Percentiles rank a stretch among this genome's conserved stretches.
These are phyloP conservation scores for Didymella exigua DNA, from an alignment of 2,329 filamentous ascomycete genomes.

Conservation along the genomic window DNA sequence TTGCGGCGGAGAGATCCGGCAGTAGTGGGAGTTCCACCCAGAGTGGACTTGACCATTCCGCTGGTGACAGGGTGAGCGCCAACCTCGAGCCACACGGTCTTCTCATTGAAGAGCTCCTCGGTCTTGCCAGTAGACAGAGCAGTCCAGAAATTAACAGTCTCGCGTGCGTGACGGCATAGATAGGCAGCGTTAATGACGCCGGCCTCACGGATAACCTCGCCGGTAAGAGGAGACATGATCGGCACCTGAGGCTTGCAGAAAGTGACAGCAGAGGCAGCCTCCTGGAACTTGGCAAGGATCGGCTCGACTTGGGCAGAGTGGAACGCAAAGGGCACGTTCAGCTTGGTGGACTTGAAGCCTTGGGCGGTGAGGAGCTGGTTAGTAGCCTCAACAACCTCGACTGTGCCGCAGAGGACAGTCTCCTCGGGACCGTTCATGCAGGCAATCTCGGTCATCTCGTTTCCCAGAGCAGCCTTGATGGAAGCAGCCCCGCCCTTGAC, in stretches of 20 bases:
- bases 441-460: constrained; percentile 61
- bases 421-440: constrained; percentile 79
- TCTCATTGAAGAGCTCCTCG: constrained; percentile 65
- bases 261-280: constrained; percentile 58
- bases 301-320: constrained; percentile 70
- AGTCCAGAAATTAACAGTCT: constrained; percentile 71
- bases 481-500: constrained; percentile 60
- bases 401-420: constrained; percentile 72
- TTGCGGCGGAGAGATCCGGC: constrained; percentile 67
- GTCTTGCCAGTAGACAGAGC: constrained; percentile 65
- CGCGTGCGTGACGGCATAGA: constrained; percentile 67
- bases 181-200: constrained; percentile 66
- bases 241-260: constrained; percentile 65
- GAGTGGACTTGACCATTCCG: constrained; percentile 69
- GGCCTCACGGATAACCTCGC: constrained; percentile 63
- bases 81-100: constrained; percentile 73
- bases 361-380: constrained; percentile 56
- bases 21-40: constrained; percentile 60
- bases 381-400: constrained; percentile 63
- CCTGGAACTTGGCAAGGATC: constrained; percentile 65
- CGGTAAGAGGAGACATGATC: constrained; percentile 71
- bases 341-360: constrained; percentile 65
- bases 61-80: constrained; percentile 75
- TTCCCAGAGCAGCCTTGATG: constrained; percentile 59
- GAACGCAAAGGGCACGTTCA: constrained; percentile 71